Evolutionary conservation across 495 filamentous ascomycete genomes (phyloP).

Genomic region (Neurospora sp.): DNA sequence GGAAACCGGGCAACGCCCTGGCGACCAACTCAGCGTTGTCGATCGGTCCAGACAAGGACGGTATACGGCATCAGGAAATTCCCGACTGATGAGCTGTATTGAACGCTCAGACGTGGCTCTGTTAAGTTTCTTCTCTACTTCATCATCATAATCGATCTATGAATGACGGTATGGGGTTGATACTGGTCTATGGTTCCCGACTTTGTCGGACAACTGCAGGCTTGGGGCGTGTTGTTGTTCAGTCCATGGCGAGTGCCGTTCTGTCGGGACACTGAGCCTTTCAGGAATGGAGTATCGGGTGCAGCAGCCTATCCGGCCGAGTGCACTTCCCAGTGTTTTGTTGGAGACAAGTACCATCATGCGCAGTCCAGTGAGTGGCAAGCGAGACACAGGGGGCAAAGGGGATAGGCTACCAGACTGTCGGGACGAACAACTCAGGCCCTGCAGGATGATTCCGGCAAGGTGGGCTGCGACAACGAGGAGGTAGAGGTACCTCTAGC

Average conservation of each 20-base stretch:
- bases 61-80: background rate
- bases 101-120: background rate
- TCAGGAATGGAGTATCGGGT: background rate
- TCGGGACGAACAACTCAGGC: background rate
- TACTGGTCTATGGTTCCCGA: background rate
- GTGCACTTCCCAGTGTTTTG: background rate
- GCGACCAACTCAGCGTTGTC: background rate
- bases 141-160: background rate
- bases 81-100: background rate
- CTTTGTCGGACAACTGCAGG: background rate
- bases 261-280: background rate
- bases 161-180: background rate
- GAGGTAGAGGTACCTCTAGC: background rate
- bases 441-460: background rate
- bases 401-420: background rate
- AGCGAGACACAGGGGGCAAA: background rate
- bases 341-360: background rate
- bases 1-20: background rate
- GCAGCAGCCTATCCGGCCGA: background rate
- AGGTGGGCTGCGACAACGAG: background rate
- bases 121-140: background rate
- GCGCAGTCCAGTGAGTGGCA: background rate
- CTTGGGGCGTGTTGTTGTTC: background rate
- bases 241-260: background rate
- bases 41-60: background rate